phyloP scores from a whole-genome alignment of 108 stramenopile species.

The Discostella pseudostelligera region DNA sequence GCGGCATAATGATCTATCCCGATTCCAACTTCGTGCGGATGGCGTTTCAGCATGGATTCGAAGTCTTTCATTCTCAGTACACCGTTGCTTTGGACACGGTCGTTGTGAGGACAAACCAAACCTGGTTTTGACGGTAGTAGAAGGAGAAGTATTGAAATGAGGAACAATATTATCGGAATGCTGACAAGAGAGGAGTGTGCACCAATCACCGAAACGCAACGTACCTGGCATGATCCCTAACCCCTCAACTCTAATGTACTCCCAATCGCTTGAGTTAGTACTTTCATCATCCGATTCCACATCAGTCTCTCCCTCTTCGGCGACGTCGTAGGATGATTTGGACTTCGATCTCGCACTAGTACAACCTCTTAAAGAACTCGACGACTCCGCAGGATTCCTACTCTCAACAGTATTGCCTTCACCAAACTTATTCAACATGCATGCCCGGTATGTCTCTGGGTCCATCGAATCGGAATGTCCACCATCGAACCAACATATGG shows the following conservation, averaged over 20 bases:
- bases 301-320: constrained; percentile 1
- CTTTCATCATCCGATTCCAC: neutral
- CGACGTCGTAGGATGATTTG: neutral
- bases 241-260: constrained; percentile 60
- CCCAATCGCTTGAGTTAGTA: constrained; percentile 47
- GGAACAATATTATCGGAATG: too few relatives aligned
- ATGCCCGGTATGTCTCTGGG: constrained; percentile 43
- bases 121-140: constrained; percentile 14
- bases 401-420: neutral
- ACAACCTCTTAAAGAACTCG: neutral
- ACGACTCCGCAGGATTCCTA: constrained; percentile 9
- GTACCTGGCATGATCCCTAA: constrained; percentile 56
- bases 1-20: constrained; percentile 86
- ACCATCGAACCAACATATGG: constrained; percentile 87
- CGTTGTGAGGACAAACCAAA: constrained; percentile 72
- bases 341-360: constrained; percentile 3
- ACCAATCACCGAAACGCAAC: too few relatives aligned
- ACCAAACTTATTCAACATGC: constrained; percentile 37
- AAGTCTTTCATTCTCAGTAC: constrained; percentile 63
- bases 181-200: too few relatives aligned
- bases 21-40: constrained; percentile 52
- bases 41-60: constrained; percentile 61
- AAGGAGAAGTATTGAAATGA: too few relatives aligned
- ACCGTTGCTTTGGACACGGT: constrained; percentile 77
- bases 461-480: constrained; percentile 72